These are phyloP conservation scores for Triticum urartu DNA, from an alignment of 176 grass and related monocot genomes.

Conservation along the genomic window DNA sequence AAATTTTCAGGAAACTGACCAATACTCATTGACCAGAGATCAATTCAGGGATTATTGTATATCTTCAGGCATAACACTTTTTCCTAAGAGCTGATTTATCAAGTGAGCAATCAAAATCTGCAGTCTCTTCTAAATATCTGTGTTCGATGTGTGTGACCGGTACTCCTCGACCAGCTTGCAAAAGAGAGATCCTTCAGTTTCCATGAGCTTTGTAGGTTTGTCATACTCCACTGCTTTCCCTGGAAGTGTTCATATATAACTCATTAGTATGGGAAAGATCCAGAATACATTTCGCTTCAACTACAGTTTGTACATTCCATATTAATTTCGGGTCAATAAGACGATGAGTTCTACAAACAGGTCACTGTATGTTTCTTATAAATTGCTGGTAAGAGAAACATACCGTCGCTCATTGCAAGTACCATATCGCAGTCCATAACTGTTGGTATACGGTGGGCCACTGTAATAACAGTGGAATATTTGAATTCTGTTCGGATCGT, in stretches of 20 bases:
- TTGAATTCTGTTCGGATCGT: background rate
- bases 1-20: too few relatives aligned
- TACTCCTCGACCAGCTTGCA: constrained; percentile 9
- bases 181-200: constrained; percentile 62
- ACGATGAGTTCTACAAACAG: too few relatives aligned
- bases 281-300: too few relatives aligned
- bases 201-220: constrained; percentile 71
- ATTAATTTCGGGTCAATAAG: too few relatives aligned
- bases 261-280: background rate
- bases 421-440: background rate
- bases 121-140: constrained; percentile 19
- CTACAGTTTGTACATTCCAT: too few relatives aligned
- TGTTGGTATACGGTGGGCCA: background rate
- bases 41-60: too few relatives aligned
- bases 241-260: constrained; percentile 6
- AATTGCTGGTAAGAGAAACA: background rate
- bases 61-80: too few relatives aligned
- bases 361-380: too few relatives aligned
- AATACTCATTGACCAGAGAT: too few relatives aligned
- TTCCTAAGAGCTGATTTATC: too few relatives aligned
- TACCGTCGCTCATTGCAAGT: background rate
- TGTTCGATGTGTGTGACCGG: constrained; percentile 35
- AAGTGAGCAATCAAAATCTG: too few relatives aligned
- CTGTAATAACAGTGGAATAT: background rate
- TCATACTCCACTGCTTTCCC: constrained; percentile 68